Evolutionary conservation across 345 rosid species (phyloP), one percentile per base, ranked within the genome.

Genomic region (Eucalyptus microcorys): DNA sequence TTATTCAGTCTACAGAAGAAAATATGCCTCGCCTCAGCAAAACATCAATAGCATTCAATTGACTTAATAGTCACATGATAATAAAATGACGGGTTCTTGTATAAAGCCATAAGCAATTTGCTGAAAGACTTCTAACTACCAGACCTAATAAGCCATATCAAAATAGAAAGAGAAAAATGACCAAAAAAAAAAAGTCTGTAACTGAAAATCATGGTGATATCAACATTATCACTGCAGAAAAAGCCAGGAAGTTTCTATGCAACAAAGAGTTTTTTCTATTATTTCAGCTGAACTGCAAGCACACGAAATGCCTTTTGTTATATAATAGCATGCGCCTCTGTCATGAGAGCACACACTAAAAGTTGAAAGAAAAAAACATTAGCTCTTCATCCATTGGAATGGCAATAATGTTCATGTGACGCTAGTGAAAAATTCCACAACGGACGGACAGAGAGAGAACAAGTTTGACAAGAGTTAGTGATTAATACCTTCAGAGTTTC

Each of bases 401-500:
- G 47, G 84, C 30, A 76, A 76, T 40, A 76, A 40, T 40, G 30
- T 40, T 76, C 47, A 40, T 21, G 47, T 40, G 27, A 37, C 12
- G 27, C 84, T 40, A 21, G 84, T 14, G 47, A 76, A 40, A 76
- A 76, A 21, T 40, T 40, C 84, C 47, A 71, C 43, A 76, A 76
- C 24, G 8, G 47, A 71, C 11, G 12, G 83, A 76, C 84, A 76
- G 84, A 86, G 85, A 64, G 80, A 66, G 55, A 8, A 26, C 43
- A 42, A 48, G 49, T 79, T 57, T 43, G 61, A 80, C 19, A 26
- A 89, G 21, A 66, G 17, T 34, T 34, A 68, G 50, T 27, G 40
- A 43, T 43, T 12, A 53, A 92, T 91, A 97, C 99, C 97, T 92
- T 96, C 93, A 97, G 92, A 88, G 94, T 95, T 89, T 93, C 88